These are phyloP conservation scores for Tolypocladium ovalisporum DNA, from an alignment of 2,329 filamentous ascomycete species.

Conservation along the genomic window DNA sequence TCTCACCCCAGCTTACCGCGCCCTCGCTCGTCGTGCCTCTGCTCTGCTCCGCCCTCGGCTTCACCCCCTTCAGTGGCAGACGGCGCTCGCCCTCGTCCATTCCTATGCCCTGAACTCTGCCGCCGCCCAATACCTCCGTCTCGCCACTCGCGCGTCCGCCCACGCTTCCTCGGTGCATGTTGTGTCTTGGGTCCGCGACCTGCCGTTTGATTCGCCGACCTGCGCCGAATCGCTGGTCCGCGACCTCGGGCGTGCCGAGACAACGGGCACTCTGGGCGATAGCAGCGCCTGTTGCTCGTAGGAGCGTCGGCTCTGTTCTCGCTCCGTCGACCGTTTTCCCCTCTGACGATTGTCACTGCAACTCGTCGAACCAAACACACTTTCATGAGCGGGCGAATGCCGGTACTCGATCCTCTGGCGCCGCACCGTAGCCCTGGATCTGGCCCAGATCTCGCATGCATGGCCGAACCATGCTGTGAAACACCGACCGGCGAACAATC, in stretches of 20 bases:
- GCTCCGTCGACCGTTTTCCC: background rate
- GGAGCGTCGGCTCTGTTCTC: background rate
- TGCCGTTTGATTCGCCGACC: background rate
- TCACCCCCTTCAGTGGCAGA: background rate
- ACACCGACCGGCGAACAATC: background rate
- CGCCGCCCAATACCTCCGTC: background rate
- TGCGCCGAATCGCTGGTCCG: background rate
- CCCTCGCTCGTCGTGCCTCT: background rate
- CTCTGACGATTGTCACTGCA: background rate
- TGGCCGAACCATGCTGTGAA: background rate
- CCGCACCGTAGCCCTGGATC: background rate
- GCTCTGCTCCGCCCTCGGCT: background rate
- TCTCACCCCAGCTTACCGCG: background rate
- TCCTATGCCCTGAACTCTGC: background rate
- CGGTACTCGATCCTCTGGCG: background rate
- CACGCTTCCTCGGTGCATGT: background rate
- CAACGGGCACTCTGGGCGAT: background rate
- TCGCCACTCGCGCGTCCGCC: background rate
- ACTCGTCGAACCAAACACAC: background rate
- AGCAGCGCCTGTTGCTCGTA: background rate
- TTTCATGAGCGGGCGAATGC: background rate
- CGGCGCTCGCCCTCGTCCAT: background rate
- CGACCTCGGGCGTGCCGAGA: background rate
- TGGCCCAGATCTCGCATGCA: background rate
- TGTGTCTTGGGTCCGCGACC: background rate